These are phyloP conservation scores for Trametes cubensis DNA, from an alignment of 768 basidiomycete species.

Conservation along the genomic window DNA sequence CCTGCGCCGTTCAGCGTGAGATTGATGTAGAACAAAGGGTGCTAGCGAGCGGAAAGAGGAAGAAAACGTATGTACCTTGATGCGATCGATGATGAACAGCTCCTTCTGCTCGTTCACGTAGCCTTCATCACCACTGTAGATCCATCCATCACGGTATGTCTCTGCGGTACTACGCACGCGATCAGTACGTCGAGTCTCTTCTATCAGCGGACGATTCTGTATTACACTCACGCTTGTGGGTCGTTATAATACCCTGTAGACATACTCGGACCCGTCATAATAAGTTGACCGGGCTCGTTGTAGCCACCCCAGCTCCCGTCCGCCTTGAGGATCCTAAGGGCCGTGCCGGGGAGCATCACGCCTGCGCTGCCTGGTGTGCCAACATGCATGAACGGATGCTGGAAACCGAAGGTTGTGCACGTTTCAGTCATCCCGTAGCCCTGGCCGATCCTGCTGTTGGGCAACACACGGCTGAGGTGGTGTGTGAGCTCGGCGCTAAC, in stretches of 20 bases:
- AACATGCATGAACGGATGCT: slow-evolving; percentile 46
- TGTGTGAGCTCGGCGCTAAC: slow-evolving; percentile 53
- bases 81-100: slow-evolving; percentile 29
- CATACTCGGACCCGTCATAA: slow-evolving; percentile 62
- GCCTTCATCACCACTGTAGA: slow-evolving; percentile 37
- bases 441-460: slow-evolving; percentile 27
- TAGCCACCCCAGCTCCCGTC: slow-evolving; percentile 60
- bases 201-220: background rate
- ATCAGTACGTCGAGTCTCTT: background rate
- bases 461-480: slow-evolving; percentile 32
- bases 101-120: slow-evolving; percentile 25
- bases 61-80: slow-evolving; percentile 20
- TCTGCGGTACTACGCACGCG: slow-evolving; percentile 22
- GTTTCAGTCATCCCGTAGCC: slow-evolving; percentile 61
- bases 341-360: slow-evolving; percentile 57
- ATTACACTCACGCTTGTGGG: slow-evolving; percentile 54
- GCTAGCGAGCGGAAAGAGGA: no score
- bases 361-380: slow-evolving; percentile 61
- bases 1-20: slow-evolving; percentile 42
- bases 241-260: slow-evolving; percentile 62
- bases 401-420: slow-evolving; percentile 51
- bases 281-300: slow-evolving; percentile 64
- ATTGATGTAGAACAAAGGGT: no score
- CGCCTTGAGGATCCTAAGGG: slow-evolving; percentile 56
- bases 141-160: slow-evolving; percentile 32